A percentile compares a stretch with the other conserved stretches of the same genome.
phyloP scores from a whole-genome alignment of 1,139 yeast species.

The Pneumocystis wakefieldiae region DNA sequence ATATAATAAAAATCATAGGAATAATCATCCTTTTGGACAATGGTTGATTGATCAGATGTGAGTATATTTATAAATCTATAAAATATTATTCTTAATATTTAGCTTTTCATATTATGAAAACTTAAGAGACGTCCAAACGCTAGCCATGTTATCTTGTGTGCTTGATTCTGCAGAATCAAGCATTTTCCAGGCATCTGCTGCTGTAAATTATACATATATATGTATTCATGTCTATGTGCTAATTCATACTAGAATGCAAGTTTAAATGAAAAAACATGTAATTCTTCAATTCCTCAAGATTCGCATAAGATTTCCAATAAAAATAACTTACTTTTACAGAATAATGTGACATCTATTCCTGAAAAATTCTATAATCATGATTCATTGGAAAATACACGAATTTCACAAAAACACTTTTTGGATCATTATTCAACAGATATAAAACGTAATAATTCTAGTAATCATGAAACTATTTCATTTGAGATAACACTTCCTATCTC shows the following conservation, averaged over 20 bases:
- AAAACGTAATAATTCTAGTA: neutral
- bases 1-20: conserved; percentile 36
- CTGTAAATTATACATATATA: neutral
- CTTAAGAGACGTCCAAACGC: conserved; percentile 64
- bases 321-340: neutral
- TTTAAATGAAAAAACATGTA: neutral
- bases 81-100: neutral
- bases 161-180: conserved; percentile 17
- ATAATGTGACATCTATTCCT: neutral
- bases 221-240: neutral
- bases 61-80: neutral
- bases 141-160: conserved; percentile 75
- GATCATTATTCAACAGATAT: neutral
- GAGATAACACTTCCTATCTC: neutral
- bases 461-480: neutral
- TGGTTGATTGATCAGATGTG: conserved; percentile 51
- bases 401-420: neutral
- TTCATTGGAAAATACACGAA: neutral
- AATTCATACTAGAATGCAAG: neutral
- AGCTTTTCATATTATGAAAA: conserved; percentile 45
- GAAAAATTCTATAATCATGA: neutral
- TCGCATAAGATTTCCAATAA: neutral
- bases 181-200: neutral
- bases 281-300: neutral
- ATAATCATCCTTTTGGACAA: conserved; percentile 69